phyloP scores from a whole-genome alignment of 306 rosid species.

The Carpinus viminea region DNA sequence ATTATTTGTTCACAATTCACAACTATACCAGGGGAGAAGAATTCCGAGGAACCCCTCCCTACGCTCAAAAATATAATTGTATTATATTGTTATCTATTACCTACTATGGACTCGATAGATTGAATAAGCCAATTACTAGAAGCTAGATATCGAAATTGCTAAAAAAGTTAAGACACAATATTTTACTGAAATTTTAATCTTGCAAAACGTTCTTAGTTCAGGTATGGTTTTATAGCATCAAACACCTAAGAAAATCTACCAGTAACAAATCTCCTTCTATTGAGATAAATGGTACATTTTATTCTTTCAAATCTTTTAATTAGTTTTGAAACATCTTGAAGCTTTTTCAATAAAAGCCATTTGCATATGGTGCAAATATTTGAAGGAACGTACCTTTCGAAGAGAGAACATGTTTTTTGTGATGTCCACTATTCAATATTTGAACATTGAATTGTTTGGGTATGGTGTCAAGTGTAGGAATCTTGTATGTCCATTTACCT shows the following conservation, averaged over 20 bases:
- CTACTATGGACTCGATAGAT: neutral
- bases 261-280: neutral
- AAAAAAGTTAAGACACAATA: neutral
- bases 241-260: no score
- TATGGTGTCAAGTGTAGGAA: constrained; percentile 82
- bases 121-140: neutral
- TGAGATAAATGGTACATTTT: neutral
- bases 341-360: neutral
- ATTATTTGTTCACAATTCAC: neutral
- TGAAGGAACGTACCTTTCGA: constrained; percentile 68
- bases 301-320: neutral
- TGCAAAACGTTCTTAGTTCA: neutral
- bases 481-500: constrained; percentile 90
- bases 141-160: neutral
- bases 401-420: constrained; percentile 74
- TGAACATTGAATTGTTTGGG: constrained; percentile 82
- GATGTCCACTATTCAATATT: constrained; percentile 74
- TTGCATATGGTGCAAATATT: neutral
- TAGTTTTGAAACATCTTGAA: neutral
- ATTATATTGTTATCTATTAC: neutral
- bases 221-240: no score
- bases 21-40: neutral
- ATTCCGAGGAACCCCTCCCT: neutral
- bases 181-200: neutral
- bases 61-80: neutral